Base-by-base conservation (phyloP, 352 stramenopile genomes). In the Salisapilia sapeloensis region DNA sequence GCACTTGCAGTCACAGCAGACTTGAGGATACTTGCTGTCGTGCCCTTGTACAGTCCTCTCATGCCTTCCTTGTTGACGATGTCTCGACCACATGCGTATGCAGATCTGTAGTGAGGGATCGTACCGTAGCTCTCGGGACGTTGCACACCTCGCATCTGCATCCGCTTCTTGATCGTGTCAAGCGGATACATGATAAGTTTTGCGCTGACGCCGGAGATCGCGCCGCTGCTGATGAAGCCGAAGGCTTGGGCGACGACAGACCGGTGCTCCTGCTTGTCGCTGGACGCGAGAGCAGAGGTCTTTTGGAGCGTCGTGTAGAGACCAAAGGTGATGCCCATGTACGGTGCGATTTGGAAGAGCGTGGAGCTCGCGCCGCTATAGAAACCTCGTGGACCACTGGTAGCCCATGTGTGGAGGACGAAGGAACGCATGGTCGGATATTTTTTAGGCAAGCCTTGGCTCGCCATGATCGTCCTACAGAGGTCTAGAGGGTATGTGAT, bases 311-410 rank as follows among this genome's bases (percentile, higher is more conserved):
- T 57, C 24, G 61, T 52, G 52, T 97, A 97, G 33, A 96, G 79
- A 14, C 76, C 60, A 64, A 98, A 98, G 46, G 87, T 96, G 8
- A 97, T 47, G 0, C 92, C 92, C 80, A 96, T 96, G 56, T 97
- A 96, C 10, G 92, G 92, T 13, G 89, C 67, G 46, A 98, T 96
- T 49, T 95, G 80, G 34, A 92, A 66, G 2, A 96, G 42, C 21
- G 83, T 81, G 8, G 90, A 70, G 15, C 56, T 50, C 18, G 83
- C 44, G 3, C 92, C 92, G 32, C 82, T 85, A 55, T 91, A 97
- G 35, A 97, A 93, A 1, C 81, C 89, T 24, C 48, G 38, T 9
- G 81, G 5, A 13, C 87, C 86, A 15, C 76, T 63, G 17, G 63
- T 66, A 24, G 51, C 47, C 41, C 77, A 80, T 23, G 78, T 80